Base-by-base conservation (phyloP, 192 early-diverging fungal genomes). In the Pilaira anomala region DNA sequence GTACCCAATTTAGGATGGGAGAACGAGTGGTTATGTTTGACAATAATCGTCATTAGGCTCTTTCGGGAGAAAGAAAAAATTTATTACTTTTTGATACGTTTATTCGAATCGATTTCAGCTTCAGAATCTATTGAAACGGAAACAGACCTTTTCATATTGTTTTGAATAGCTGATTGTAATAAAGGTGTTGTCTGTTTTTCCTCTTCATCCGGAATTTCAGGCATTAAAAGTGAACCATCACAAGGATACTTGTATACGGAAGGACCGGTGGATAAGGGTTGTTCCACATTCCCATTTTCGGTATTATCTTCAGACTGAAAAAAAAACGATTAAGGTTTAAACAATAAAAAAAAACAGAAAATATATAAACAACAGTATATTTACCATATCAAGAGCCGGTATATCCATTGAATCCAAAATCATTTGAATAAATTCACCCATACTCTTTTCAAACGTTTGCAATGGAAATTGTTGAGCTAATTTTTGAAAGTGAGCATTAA, bases 181-280 rank as follows among this genome's bases (percentile, higher is more conserved):
- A 36, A 9, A 1, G 6, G 33, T 0, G 33, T 46, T 46, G 45
- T 16, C 9, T 40, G 30, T 6, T 67, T 29, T 36, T 60, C 56
- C n/a, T 78, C 80, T 33, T 76, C 75, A 29, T 74, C 80, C 30
- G 78, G 77, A 2, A 78, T 68, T 29, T 78, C 80, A 9, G 80
- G 80, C 77, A 82, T 82, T 19, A 78, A 75, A 18, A 82, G 54
- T 2, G 80, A 68, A 11, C 77, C 77, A 51, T 82, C 80, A 6
- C 73, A 76, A 62, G 78, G 78, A 9, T 72, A 75, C 24, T 78
- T 75, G 25, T 76, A 77, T 7, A 77, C 63, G 14, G 70, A 66
- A 41, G 75, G 77, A n/a, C 41, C 13, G 21, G 66, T 68, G 21
- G 69, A 53, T 16, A 69, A 42, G 16, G 60, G 55, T 19, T 72